A percentile compares a stretch with the other conserved stretches of the same genome.
These are phyloP conservation scores for Phytophthora megakarya DNA, from an alignment of 352 stramenopile species.

Conservation along the genomic window DNA sequence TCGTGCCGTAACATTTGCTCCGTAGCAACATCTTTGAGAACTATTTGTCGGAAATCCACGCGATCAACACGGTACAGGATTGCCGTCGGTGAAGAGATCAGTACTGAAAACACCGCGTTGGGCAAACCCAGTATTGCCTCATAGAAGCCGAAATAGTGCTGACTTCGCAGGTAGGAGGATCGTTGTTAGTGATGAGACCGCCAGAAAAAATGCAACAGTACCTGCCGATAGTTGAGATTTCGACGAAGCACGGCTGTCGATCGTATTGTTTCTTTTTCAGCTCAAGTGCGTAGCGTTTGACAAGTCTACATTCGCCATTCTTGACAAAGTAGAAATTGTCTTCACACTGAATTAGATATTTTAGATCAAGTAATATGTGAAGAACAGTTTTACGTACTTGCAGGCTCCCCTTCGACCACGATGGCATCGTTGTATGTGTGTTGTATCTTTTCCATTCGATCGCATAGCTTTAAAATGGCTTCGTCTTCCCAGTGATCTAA, in stretches of 20 bases:
- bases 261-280: conserved; percentile 9
- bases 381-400: conserved; percentile 40
- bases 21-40: conserved; percentile 57
- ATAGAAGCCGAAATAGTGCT: conserved; percentile 69
- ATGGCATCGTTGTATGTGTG: conserved; percentile 73
- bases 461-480: conserved; percentile 55
- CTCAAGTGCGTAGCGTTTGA: conserved; percentile 56
- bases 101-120: conserved; percentile 57
- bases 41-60: conserved; percentile 67
- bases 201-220: conserved; percentile 12
- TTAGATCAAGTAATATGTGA: background rate
- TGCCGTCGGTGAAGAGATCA: conserved; percentile 63
- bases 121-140: conserved; percentile 46
- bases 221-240: conserved; percentile 62
- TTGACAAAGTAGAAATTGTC: conserved; percentile 71
- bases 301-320: conserved; percentile 64
- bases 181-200: background rate
- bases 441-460: conserved; percentile 65
- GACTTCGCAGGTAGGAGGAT: conserved; percentile 24
- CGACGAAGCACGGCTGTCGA: conserved; percentile 46
- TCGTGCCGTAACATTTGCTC: conserved; percentile 57
- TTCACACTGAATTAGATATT: conserved; percentile 13
- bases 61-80: conserved; percentile 72
- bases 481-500: conserved; percentile 75
- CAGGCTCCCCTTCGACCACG: conserved; percentile 53